Conservation (phyloP, 1,284 basidiomycete genomes). For the Cryptococcus sp. region DNA sequence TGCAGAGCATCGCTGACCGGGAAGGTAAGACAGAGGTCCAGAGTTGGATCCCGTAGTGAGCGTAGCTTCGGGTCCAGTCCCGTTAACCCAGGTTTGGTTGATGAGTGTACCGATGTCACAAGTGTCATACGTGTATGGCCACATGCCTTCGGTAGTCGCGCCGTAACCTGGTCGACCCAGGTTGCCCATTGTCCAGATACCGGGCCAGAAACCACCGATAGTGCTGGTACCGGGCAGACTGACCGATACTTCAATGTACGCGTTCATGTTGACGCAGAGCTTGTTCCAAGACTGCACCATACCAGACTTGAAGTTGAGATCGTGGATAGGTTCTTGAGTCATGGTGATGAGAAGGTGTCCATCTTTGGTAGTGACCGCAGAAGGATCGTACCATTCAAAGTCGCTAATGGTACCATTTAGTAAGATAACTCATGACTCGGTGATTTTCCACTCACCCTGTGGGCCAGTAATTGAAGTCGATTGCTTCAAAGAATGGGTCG, state of each 20-base stretch:
- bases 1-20: slow-evolving; percentile 59
- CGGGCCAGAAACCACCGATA: slow-evolving; percentile 58
- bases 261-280: slow-evolving; percentile 52
- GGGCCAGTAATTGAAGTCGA: slow-evolving; percentile 59
- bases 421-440: not conserved
- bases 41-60: slow-evolving; percentile 44
- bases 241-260: slow-evolving; percentile 48
- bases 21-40: slow-evolving; percentile 47
- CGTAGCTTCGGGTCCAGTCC: slow-evolving; percentile 48
- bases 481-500: slow-evolving; percentile 57
- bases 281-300: slow-evolving; percentile 60
- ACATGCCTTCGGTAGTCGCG: slow-evolving; percentile 76
- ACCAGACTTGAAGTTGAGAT: slow-evolving; percentile 68
- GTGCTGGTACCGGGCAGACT: slow-evolving; percentile 43
- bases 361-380: slow-evolving; percentile 71
- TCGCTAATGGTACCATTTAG: slow-evolving; percentile 28
- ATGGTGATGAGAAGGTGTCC: slow-evolving; percentile 84
- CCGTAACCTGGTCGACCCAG: slow-evolving; percentile 55
- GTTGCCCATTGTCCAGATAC: slow-evolving; percentile 56
- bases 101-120: slow-evolving; percentile 49
- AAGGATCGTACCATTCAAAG: slow-evolving; percentile 67
- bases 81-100: slow-evolving; percentile 52
- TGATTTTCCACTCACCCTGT: slow-evolving; percentile 38
- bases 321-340: slow-evolving; percentile 66
- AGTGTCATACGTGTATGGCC: slow-evolving; percentile 52